Evolutionary conservation across 208 protist genomes (phyloP).

Genomic region (Crithidia bombi): DNA sequence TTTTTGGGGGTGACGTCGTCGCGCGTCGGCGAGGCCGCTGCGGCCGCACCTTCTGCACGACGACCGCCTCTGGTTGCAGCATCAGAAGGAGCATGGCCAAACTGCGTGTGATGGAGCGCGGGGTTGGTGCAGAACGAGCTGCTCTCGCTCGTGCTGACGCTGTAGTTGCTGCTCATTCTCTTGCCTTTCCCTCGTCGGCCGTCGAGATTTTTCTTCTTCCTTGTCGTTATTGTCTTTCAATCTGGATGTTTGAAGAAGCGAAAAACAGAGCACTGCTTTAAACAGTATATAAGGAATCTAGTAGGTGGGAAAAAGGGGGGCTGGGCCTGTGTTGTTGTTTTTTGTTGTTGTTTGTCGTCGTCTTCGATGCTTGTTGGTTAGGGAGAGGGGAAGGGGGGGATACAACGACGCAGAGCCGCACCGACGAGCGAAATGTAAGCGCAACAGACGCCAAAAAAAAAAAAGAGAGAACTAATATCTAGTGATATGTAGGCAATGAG

Average conservation of each 20-base stretch:
- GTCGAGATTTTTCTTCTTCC: constrained; percentile 8
- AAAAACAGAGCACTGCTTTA: background rate
- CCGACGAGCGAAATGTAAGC: too few relatives aligned
- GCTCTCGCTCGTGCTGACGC: constrained; percentile 41
- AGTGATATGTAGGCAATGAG: background rate
- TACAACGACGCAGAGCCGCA: too few relatives aligned
- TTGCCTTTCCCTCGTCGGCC: too few relatives aligned
- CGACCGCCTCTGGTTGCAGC: background rate
- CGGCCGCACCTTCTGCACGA: background rate
- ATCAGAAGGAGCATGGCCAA: background rate
- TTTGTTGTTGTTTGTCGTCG: background rate
- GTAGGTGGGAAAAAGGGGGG: background rate
- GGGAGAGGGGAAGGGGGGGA: too few relatives aligned
- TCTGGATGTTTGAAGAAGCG: background rate
- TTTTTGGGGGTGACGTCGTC: constrained; percentile 6
- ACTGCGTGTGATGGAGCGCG: background rate
- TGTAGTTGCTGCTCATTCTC: constrained; percentile 28
- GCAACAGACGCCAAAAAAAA: constrained; percentile 16
- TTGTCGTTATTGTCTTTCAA: background rate
- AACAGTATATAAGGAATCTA: background rate
- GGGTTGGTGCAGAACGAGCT: constrained; percentile 36
- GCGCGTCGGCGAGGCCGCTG: background rate
- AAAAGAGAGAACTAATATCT: constrained; percentile 5
- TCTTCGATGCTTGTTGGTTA: too few relatives aligned
- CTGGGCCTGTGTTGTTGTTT: background rate